Evolutionary conservation across 257 asterid species (phyloP), one percentile per base, ranked within the genome.

Genomic region (Primulina tabacum): DNA sequence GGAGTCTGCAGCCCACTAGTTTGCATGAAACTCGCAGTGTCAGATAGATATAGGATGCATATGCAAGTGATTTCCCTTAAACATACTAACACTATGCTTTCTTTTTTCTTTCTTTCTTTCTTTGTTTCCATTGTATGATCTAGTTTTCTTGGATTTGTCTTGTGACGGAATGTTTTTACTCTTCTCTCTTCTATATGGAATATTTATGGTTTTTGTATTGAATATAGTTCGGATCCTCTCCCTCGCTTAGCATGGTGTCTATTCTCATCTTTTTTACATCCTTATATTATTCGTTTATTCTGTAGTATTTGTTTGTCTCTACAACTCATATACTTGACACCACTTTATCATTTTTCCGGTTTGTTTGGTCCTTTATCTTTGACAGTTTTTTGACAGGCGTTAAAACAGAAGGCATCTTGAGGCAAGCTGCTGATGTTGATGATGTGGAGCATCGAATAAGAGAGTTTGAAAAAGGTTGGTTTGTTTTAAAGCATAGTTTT

Each of bases 381-480:
- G 29, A 65, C 52, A 60, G 40, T 76, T 60, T 34, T 79, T 64
- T 80, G 79, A 66, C 78, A 94, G 99, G 98, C 72, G 80, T 89
- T 63, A 88, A 81, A 80, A 87, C 85, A 50, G 99, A 94, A 82
- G 99, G 99, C 58, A 91, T 94, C 75, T 78, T 94, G 80, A 84
- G 99, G 79, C 99, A 94, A 83, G 98, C 99, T 71, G 99, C 99
- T 67, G 96, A 91, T 81, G 99, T 94, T 67, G 99, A 94, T 70
- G 92, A 89, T 68, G 99, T 94, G 71, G 96, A 94, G 73, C 85
- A 78, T 61, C 87, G 99, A 71, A 89, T 94, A 75, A 87, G 86
- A 73, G 99, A 91, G 82, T 94, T 85, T 66, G 99, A 94, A 82
- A 86, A 91, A 70, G 99, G 99, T 94, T 67, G 70, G 85, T 72